These are phyloP conservation scores for Tillandsia fasciculata DNA, from an alignment of 176 grass and related monocot species.

Conservation along the genomic window DNA sequence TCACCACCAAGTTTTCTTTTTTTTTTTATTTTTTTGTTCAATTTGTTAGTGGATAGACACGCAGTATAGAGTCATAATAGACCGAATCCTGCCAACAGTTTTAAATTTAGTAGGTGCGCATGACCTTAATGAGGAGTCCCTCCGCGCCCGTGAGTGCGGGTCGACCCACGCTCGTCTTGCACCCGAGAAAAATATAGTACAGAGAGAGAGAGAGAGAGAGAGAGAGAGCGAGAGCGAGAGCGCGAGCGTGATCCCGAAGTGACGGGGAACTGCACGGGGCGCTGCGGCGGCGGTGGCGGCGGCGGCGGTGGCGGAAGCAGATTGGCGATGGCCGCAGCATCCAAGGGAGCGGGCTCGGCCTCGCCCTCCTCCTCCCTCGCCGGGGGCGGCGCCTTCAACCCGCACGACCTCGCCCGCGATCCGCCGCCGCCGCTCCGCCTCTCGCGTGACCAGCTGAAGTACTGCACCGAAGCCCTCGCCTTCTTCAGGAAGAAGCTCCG, in stretches of 20 bases:
- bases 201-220: too few relatives aligned
- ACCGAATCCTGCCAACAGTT: background rate
- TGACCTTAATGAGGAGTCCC: background rate
- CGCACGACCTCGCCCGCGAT: background rate
- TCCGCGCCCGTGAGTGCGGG: background rate
- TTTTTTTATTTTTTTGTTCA: too few relatives aligned
- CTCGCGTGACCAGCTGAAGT: conserved; percentile 22
- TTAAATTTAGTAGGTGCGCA: background rate
- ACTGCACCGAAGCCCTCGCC: conserved; percentile 42
- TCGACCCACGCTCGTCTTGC: background rate
- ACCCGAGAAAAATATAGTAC: background rate
- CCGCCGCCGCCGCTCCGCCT: conserved; percentile 17
- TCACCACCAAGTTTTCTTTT: too few relatives aligned
- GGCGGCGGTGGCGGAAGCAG: conserved; percentile 6
- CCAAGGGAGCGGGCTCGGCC: background rate
- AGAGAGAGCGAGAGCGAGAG: too few relatives aligned
- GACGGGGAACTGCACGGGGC: conserved; percentile 33
- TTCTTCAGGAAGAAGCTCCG: conserved; percentile 42
- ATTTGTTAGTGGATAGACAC: too few relatives aligned
- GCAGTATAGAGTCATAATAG: too few relatives aligned
- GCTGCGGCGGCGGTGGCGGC: background rate
- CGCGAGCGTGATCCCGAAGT: conserved; percentile 26
- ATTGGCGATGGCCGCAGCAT: conserved; percentile 35
- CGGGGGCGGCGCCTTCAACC: conserved; percentile 27
- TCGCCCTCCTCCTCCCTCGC: background rate